A percentile compares a stretch with the other conserved stretches of the same genome.
These are phyloP conservation scores for Colletotrichum plurivorum DNA, from an alignment of 2,329 filamentous ascomycete genomes.

Conservation along the genomic window DNA sequence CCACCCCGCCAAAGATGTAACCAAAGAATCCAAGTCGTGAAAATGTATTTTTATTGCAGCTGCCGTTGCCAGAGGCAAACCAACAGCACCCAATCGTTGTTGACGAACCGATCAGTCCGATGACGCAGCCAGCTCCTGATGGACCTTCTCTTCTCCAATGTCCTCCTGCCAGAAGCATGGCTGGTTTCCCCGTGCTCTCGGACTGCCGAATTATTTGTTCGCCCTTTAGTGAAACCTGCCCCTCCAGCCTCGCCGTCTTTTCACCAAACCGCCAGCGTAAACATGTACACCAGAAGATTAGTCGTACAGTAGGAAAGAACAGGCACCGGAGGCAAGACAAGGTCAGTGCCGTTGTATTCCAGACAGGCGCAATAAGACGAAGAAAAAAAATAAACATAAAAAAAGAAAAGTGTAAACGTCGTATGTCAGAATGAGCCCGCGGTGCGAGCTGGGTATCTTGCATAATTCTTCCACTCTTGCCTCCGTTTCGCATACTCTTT, in stretches of 20 bases:
- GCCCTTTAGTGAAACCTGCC: not conserved
- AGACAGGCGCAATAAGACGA: conserved; percentile 36
- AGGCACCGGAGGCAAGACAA: conserved; percentile 9
- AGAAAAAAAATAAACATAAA: conserved; percentile 32
- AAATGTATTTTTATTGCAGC: conserved; percentile 35
- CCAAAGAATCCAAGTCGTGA: not conserved
- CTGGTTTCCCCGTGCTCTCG: not conserved
- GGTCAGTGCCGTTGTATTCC: conserved; percentile 22
- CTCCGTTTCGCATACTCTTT: conserved; percentile 21
- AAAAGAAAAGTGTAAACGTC: conserved; percentile 43
- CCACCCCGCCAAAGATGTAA: not conserved
- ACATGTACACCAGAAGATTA: conserved; percentile 38
- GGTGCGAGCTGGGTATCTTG: conserved; percentile 58
- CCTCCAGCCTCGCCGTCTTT: not conserved
- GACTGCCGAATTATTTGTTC: conserved; percentile 12
- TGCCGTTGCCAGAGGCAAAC: conserved; percentile 22
- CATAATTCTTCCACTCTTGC: conserved; percentile 44
- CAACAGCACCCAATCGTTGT: conserved; percentile 18
- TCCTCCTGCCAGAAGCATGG: not conserved
- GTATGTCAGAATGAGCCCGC: conserved; percentile 53
- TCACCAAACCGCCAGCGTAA: conserved; percentile 27
- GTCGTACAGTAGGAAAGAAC: conserved; percentile 30
- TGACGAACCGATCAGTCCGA: not conserved
- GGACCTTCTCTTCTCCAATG: conserved; percentile 2
- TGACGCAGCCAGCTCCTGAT: not conserved